Conservation (phyloP, 805 yeast genomes). For the Cyberlindnera japonica region DNA sequence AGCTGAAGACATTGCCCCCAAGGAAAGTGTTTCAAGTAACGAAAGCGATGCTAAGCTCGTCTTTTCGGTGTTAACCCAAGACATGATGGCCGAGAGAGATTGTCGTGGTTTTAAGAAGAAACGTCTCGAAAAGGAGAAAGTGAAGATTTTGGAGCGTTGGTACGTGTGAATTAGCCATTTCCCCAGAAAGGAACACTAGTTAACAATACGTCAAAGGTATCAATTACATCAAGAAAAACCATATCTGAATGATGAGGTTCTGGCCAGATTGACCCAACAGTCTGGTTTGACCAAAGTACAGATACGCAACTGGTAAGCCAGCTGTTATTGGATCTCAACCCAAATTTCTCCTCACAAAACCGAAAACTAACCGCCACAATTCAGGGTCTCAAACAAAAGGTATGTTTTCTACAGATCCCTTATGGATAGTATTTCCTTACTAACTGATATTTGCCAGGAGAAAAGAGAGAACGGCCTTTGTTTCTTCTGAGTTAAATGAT, state of each 20-base stretch:
- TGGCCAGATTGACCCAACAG: not conserved
- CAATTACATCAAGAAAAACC: not conserved
- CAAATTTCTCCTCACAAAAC: too few species aligned
- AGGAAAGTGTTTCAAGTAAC: too few species aligned
- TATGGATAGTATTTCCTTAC: too few species aligned
- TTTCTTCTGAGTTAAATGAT: not conserved
- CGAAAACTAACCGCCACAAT: not conserved
- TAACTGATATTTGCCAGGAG: conserved; percentile 1
- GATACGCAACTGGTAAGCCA: conserved; percentile 7
- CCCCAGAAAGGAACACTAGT: not conserved
- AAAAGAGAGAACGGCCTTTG: not conserved
- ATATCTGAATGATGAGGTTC: not conserved
- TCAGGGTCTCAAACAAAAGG: conserved; percentile 9
- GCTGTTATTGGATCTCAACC: not conserved
- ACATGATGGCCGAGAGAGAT: conserved; percentile 2
- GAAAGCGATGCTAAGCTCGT: too few species aligned
- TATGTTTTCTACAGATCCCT: too few species aligned
- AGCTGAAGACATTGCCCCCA: too few species aligned
- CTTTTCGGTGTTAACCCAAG: conserved; percentile 8
- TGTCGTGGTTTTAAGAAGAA: not conserved
- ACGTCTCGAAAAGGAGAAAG: conserved; percentile 7
- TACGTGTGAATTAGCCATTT: conserved; percentile 1
- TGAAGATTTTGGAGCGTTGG: conserved; percentile 6
- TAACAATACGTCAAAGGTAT: not conserved
- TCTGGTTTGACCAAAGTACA: conserved; percentile 3